Conservation (phyloP, 75 land plant species). For the Larix kaempferi region DNA sequence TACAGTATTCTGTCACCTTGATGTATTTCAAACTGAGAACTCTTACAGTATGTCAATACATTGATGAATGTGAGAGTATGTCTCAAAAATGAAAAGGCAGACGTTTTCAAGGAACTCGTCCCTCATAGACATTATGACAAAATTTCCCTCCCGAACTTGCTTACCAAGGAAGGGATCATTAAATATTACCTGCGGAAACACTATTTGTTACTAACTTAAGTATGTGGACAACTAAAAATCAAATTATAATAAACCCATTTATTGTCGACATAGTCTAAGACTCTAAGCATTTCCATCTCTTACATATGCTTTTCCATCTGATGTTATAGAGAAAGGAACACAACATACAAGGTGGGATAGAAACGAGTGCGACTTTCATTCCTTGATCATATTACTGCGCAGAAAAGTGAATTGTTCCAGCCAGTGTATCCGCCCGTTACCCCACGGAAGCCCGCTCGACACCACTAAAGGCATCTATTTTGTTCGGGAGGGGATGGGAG, state of each 20-base stretch:
- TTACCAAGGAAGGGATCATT: conserved; percentile 98
- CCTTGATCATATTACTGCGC: too few relatives aligned
- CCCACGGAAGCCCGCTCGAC: too few relatives aligned
- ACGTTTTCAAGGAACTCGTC: conserved; percentile 99
- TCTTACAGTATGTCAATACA: conserved; percentile 65
- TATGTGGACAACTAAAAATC: background rate
- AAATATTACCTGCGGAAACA: conserved; percentile 59
- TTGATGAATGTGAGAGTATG: conserved; percentile 93
- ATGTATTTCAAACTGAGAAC: too few relatives aligned
- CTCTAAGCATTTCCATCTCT: background rate
- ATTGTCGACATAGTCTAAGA: too few relatives aligned
- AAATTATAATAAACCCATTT: background rate
- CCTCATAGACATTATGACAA: conserved; percentile 70
- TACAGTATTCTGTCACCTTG: too few relatives aligned
- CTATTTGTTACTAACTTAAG: background rate
- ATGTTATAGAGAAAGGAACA: background rate
- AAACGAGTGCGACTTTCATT: too few relatives aligned
- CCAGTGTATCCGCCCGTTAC: too few relatives aligned
- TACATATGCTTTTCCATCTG: background rate
- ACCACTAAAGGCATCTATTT: too few relatives aligned
- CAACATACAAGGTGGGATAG: background rate
- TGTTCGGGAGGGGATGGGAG: too few relatives aligned
- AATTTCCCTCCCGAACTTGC: conserved; percentile 64
- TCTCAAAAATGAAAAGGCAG: conserved; percentile 95
- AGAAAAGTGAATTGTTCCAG: too few relatives aligned